phyloP scores from a whole-genome alignment of 2,329 filamentous ascomycete genomes.

The Orbilia quercus region DNA sequence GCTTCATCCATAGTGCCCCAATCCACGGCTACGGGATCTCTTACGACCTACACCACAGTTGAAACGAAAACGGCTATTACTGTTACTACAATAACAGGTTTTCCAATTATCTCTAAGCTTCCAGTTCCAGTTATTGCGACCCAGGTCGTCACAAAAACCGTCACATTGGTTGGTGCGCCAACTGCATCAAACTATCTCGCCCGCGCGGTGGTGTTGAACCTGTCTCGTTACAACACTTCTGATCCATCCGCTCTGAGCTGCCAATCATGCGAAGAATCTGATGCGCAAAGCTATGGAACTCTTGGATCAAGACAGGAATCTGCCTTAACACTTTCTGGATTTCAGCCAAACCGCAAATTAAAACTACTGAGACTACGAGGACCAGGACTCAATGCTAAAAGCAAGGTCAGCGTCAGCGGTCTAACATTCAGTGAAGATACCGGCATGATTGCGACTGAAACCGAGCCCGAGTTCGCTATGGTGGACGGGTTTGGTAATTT shows the following conservation, averaged over 20 bases:
- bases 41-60: neutral
- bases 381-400: conserved; percentile 23
- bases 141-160: neutral
- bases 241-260: neutral
- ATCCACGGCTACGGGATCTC: neutral
- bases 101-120: too few relatives aligned
- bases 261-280: neutral
- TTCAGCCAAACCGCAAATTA: conserved; percentile 17
- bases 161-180: too few relatives aligned
- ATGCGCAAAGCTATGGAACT: conserved; percentile 1
- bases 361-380: conserved; percentile 18
- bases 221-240: conserved; percentile 19
- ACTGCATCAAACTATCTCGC: conserved; percentile 14
- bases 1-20: neutral
- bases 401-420: conserved; percentile 13
- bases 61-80: neutral
- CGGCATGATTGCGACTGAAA: conserved; percentile 2
- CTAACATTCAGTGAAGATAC: conserved; percentile 14
- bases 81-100: neutral
- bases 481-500: conserved; percentile 1
- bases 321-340: conserved; percentile 11
- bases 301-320: neutral
- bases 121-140: too few relatives aligned
- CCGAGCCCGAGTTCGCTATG: conserved; percentile 7
- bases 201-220: conserved; percentile 19